Percentiles rank a stretch among this genome's conserved stretches.
Conservation (phyloP, 2,329 filamentous ascomycete species). For the Daldinia sp. region DNA sequence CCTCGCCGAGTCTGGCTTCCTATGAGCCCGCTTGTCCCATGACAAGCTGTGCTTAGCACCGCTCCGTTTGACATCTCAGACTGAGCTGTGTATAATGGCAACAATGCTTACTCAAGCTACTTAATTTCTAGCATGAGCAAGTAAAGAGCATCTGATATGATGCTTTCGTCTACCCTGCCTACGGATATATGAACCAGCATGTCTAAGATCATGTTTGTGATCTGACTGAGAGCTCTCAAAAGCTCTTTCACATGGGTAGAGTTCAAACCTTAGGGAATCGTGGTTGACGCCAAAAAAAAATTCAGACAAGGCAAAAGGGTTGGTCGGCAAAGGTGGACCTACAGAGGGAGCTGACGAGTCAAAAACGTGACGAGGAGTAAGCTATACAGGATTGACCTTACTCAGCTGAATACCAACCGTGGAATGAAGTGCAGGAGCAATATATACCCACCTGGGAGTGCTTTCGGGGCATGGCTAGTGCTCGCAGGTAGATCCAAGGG, state of each 20-base stretch:
- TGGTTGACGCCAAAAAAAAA: constrained; percentile 4
- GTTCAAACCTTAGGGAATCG: constrained; percentile 15
- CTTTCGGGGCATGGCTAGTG: constrained; percentile 6
- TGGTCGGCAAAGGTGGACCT: constrained; percentile 6
- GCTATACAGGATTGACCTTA: constrained; percentile 13
- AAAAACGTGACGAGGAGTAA: constrained; percentile 9
- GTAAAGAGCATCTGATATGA: constrained; percentile 12
- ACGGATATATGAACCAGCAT: constrained; percentile 5
- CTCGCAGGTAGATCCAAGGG: constrained; percentile 10
- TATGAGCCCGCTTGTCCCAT: constrained; percentile 55
- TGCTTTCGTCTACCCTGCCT: constrained; percentile 2
- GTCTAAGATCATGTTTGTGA: constrained; percentile 9
- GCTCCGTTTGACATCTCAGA: constrained; percentile 16
- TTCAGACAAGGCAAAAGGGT: constrained; percentile 3
- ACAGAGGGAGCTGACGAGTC: constrained; percentile 6
- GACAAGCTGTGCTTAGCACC: constrained; percentile 20
- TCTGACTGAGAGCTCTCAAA: not conserved
- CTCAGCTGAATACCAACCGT: constrained; percentile 1
- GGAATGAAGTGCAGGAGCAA: not conserved
- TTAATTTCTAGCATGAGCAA: constrained; percentile 12
- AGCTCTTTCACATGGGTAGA: constrained; percentile 5
- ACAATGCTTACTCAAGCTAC: constrained; percentile 13
- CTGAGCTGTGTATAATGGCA: constrained; percentile 22
- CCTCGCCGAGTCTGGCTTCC: constrained; percentile 71
- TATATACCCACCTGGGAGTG: constrained; percentile 13